Conservation (phyloP, 495 filamentous ascomycete genomes). For the Echria macrotheca region DNA sequence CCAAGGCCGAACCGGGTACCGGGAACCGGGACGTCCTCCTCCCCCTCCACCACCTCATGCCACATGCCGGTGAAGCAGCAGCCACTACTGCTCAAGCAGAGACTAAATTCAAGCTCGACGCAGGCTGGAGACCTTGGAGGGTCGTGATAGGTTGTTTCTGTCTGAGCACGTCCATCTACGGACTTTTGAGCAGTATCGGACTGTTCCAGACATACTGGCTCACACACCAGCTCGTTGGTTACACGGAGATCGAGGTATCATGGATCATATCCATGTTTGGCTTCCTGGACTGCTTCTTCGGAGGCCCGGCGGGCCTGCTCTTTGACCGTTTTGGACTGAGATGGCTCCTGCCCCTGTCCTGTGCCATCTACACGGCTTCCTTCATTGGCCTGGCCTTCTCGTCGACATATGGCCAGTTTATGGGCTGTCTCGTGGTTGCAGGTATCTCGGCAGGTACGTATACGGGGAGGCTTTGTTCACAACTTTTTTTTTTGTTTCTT, state of each 20-base stretch:
- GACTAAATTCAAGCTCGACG: conserved; percentile 3
- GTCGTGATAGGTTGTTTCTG: conserved; percentile 25
- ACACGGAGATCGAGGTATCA: conserved; percentile 16
- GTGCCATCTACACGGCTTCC: conserved; percentile 13
- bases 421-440: conserved; percentile 24
- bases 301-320: conserved; percentile 15
- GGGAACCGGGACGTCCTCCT: conserved; percentile 7
- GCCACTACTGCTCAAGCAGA: not conserved
- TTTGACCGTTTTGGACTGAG: conserved; percentile 19
- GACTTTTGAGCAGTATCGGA: conserved; percentile 26
- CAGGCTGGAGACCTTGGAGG: conserved; percentile 19
- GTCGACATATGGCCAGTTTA: conserved; percentile 20
- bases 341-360: conserved; percentile 16
- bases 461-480: no score
- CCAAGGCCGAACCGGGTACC: conserved; percentile 12
- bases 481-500: no score
- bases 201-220: conserved; percentile 28
- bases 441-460: conserved; percentile 21
- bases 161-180: conserved; percentile 22
- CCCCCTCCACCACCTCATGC: not conserved
- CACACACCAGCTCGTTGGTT: conserved; percentile 14
- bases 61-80: not conserved
- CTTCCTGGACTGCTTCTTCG: conserved; percentile 23
- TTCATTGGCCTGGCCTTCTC: conserved; percentile 26
- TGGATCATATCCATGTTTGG: conserved; percentile 32